A percentile compares a stretch with the other conserved stretches of the same genome.
phyloP scores from a whole-genome alignment of 257 asterid species.

The Solanum appendiculatum region DNA sequence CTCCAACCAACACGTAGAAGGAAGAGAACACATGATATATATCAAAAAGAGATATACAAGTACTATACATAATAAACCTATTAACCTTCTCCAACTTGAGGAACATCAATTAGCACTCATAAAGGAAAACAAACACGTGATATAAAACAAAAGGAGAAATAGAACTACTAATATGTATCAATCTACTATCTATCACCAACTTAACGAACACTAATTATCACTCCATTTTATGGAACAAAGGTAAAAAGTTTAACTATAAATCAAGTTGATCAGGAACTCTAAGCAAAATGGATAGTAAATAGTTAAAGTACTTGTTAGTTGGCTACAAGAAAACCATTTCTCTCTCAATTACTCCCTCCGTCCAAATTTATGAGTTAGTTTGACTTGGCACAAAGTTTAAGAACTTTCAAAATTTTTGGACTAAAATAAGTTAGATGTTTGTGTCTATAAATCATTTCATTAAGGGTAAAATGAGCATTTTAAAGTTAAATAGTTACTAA shows the following conservation, averaged over 20 bases:
- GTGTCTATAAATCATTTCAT: background rate
- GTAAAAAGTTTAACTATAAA: background rate
- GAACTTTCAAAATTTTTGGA: background rate
- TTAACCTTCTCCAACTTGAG: background rate
- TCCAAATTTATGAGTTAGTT: background rate
- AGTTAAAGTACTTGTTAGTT: background rate
- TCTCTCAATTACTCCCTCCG: background rate
- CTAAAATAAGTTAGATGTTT: background rate
- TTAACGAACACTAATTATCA: background rate
- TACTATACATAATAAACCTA: background rate
- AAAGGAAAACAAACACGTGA: background rate
- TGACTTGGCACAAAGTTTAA: background rate
- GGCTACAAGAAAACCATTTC: background rate
- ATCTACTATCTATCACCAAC: background rate
- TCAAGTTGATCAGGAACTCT: background rate
- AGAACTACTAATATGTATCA: background rate
- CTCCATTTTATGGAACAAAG: background rate
- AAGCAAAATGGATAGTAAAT: background rate
- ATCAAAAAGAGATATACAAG: background rate
- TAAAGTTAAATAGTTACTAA: background rate
- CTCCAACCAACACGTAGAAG: background rate
- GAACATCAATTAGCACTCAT: background rate
- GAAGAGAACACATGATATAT: background rate
- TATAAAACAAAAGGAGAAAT: background rate
- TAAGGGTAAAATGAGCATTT: background rate